Conservation (phyloP, 2,329 filamentous ascomycete species). For the Botrytis squamosa region DNA sequence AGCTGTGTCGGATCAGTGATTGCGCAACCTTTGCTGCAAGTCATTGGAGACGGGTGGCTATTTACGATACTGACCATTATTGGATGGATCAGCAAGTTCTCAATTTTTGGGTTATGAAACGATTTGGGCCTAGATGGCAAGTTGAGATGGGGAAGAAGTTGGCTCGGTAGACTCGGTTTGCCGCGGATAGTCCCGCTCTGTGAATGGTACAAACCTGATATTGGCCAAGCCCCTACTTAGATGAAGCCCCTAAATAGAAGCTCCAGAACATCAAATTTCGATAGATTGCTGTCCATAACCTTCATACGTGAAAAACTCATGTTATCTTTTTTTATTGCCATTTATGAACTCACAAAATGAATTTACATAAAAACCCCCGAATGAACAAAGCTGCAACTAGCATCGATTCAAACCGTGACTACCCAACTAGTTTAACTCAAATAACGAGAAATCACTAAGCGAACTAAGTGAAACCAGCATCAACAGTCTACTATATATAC, state of each 20-base stretch:
- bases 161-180: background rate
- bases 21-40: slow-evolving; percentile 66
- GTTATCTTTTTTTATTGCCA: background rate
- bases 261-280: background rate
- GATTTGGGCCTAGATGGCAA: slow-evolving; percentile 63
- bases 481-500: background rate
- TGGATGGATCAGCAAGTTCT: slow-evolving; percentile 55
- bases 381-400: background rate
- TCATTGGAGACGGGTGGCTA: slow-evolving; percentile 73
- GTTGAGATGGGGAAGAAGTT: slow-evolving; percentile 53
- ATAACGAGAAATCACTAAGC: background rate
- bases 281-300: background rate
- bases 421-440: background rate
- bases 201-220: background rate
- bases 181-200: background rate
- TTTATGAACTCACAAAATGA: background rate
- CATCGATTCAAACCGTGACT: background rate
- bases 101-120: slow-evolving; percentile 59
- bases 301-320: background rate
- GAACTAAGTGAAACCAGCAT: background rate
- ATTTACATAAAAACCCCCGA: accelerated
- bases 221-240: background rate
- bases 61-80: slow-evolving; percentile 62
- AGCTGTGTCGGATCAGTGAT: slow-evolving; percentile 69
- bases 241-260: background rate